Conservation (phyloP, 371 early-diverging fungal species). For the Fennellomyces sp. region DNA sequence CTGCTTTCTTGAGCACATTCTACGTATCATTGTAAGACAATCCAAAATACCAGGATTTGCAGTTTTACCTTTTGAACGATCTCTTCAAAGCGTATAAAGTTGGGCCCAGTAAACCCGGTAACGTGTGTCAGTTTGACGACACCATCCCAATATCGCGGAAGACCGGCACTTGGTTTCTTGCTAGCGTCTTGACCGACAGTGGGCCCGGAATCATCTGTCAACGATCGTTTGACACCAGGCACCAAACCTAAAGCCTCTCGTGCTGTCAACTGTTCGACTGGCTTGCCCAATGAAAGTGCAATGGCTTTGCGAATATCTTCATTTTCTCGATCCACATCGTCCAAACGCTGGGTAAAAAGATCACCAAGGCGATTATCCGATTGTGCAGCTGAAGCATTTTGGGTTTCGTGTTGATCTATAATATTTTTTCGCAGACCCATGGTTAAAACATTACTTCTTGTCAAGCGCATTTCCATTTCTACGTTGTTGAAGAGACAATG, state of each 20-base stretch:
- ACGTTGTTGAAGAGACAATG: slow-evolving; percentile 5
- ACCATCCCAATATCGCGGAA: slow-evolving; percentile 31
- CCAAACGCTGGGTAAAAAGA: background rate
- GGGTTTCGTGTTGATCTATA: background rate
- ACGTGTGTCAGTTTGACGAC: slow-evolving; percentile 43
- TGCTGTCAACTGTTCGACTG: slow-evolving; percentile 41
- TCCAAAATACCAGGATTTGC: background rate
- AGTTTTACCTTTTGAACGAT: slow-evolving; percentile 36
- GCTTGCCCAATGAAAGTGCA: slow-evolving; percentile 44
- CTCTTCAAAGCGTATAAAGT: slow-evolving; percentile 34
- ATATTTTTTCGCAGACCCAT: too few species aligned
- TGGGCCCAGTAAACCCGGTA: slow-evolving; percentile 33
- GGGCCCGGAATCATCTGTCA: slow-evolving; percentile 7
- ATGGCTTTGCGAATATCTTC: slow-evolving; percentile 34
- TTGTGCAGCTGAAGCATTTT: background rate
- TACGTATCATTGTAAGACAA: background rate
- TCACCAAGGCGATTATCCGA: background rate
- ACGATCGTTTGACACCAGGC: background rate
- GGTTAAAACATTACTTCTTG: too few species aligned
- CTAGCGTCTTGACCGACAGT: slow-evolving; percentile 14
- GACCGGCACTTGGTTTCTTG: background rate
- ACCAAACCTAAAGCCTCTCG: slow-evolving; percentile 28
- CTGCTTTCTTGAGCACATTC: slow-evolving; percentile 31
- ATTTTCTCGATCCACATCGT: slow-evolving; percentile 23
- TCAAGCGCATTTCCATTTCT: too few species aligned